Base-by-base conservation (phyloP, 1,284 basidiomycete species). In the Cryptococcus sp. region DNA sequence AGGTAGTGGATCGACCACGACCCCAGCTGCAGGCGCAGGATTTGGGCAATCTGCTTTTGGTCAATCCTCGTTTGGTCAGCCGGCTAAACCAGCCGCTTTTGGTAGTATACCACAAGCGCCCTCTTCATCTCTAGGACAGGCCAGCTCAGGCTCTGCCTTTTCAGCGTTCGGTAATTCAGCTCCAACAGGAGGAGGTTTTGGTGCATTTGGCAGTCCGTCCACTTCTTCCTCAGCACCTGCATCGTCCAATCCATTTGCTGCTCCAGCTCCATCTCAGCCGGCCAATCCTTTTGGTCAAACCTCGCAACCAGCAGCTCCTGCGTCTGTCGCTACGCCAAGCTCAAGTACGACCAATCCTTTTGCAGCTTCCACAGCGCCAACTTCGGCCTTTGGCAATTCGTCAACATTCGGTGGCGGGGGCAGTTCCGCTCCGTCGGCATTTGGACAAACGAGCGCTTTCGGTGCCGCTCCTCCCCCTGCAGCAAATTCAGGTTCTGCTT, bases 1-100 rank as follows among this genome's bases (percentile, higher is more conserved):
- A 2, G 29, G 29, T 4, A 34, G 8, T 13, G 29, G 5, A 34
- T 34, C 29, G 8, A 22, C 57, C 6, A 46, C 63, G n/a, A 45
- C 62, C 16, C 22, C 61, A 10, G 25, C 62, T 40, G 46, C 61
- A 19, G 29, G 69, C 16, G 62, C 62, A 43, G 82, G 82, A 61
- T 84, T 85, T 65, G 73, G 72, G 2, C 77, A 79, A 25, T 80
- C 78, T 49, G 63, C 58, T 3, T 70, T 70, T 57, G 69, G 66
- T 4, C 17, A 49, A 20, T 51, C 66, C 5, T 58, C 50, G 3
- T 63, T 63, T 46, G 62, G 62, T 40, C 62, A 64, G 38, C 19
- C 58, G 13, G 45, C 58, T 17, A 57, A 61, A 39, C 51, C 59
- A 13, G 54, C 52, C 48, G 63, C 69, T 15, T 72, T 72, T 39